Evolutionary conservation across 768 basidiomycete species (phyloP).

Genomic region (Guyanaporus albipodus): DNA sequence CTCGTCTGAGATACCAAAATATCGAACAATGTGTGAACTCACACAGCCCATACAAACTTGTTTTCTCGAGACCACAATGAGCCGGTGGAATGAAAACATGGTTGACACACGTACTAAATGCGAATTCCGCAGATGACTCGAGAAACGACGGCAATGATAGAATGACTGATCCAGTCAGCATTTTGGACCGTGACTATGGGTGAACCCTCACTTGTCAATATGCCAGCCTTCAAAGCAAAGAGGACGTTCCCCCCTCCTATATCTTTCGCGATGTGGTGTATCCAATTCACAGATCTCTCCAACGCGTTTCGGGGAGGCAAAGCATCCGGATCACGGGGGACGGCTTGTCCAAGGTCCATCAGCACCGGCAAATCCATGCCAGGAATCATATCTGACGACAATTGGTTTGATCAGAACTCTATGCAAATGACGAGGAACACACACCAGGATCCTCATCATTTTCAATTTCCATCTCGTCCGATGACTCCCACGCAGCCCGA

Average conservation of each 20-base stretch:
- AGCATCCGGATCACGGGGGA: conserved; percentile 69
- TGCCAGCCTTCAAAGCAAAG: conserved; percentile 67
- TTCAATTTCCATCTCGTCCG: conserved; percentile 40
- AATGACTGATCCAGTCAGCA: conserved; percentile 32
- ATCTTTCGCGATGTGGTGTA: conserved; percentile 39
- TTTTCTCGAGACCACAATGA: conserved; percentile 38
- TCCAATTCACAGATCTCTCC: conserved; percentile 45
- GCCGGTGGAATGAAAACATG: conserved; percentile 2
- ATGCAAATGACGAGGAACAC: background rate
- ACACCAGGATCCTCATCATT: conserved; percentile 71
- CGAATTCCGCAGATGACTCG: conserved; percentile 48
- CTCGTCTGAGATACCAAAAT: background rate
- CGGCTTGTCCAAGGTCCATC: conserved; percentile 53
- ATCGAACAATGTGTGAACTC: conserved; percentile 14
- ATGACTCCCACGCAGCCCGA: conserved; percentile 44
- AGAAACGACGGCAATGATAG: conserved; percentile 57
- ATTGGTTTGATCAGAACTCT: background rate
- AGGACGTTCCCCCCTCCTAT: conserved; percentile 56
- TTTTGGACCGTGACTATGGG: background rate
- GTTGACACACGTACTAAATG: conserved; percentile 44
- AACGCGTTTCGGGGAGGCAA: conserved; percentile 60
- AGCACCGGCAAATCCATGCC: conserved; percentile 42
- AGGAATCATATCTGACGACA: conserved; percentile 46
- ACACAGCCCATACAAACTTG: conserved; percentile 71
- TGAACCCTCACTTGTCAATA: conserved; percentile 49